Evolutionary conservation across 1,284 basidiomycete species (phyloP).

Genomic region (Lignosus rhinocerotis): DNA sequence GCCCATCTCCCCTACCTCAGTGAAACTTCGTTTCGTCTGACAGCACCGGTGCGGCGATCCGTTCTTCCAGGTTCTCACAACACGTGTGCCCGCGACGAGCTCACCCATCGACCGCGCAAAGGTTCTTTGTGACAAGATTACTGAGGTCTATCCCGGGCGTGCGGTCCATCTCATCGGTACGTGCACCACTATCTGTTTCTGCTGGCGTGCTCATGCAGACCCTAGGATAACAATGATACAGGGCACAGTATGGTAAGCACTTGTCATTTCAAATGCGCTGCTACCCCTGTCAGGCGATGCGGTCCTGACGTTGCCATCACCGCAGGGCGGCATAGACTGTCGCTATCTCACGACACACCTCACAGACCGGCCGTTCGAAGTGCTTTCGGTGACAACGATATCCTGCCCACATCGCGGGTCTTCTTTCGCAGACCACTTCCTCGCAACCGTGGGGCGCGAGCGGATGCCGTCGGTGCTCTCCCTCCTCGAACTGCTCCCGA

Average conservation of each 20-base stretch:
- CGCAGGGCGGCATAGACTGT: constrained; percentile 89
- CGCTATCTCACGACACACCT: constrained; percentile 83
- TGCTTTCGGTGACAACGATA: constrained; percentile 90
- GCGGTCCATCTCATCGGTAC: constrained; percentile 85
- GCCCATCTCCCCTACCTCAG: background rate
- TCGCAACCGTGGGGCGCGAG: constrained; percentile 73
- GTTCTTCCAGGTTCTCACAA: constrained; percentile 69
- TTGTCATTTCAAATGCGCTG: background rate
- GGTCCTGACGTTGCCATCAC: background rate
- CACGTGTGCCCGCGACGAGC: constrained; percentile 89
- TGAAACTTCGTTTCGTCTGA: background rate
- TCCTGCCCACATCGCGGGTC: constrained; percentile 91
- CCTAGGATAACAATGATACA: constrained; percentile 26
- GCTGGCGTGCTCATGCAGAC: constrained; percentile 34
- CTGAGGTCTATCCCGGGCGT: constrained; percentile 75
- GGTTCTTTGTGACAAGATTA: constrained; percentile 82
- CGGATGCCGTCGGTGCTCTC: constrained; percentile 65
- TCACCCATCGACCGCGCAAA: constrained; percentile 84
- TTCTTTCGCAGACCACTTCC: constrained; percentile 91
- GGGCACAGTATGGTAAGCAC: constrained; percentile 85
- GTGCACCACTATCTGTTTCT: constrained; percentile 20
- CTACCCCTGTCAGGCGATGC: background rate
- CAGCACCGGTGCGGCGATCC: background rate
- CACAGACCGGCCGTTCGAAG: constrained; percentile 61
- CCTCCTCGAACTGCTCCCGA: constrained; percentile 78